These are phyloP conservation scores for Stygiomarasmius scandens DNA, from an alignment of 1,284 basidiomycete species.

Conservation along the genomic window DNA sequence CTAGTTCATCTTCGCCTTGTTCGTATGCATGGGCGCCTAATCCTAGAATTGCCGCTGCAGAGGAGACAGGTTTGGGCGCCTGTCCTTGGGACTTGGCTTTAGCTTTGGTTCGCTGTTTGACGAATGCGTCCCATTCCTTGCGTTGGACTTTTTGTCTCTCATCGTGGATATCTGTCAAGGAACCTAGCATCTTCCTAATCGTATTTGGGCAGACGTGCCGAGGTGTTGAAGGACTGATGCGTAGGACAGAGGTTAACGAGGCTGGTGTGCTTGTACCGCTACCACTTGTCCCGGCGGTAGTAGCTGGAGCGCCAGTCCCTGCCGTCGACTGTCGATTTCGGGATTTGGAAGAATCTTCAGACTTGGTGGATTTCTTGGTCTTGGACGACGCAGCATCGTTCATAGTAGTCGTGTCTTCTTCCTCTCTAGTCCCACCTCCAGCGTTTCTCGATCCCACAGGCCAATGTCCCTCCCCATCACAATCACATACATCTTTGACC, in stretches of 20 bases:
- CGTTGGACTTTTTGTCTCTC: conserved; percentile 73
- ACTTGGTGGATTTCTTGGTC: conserved; percentile 45
- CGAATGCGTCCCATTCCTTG: conserved; percentile 88
- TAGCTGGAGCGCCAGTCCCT: conserved; percentile 8
- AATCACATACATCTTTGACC: conserved; percentile 61
- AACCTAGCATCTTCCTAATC: conserved; percentile 75
- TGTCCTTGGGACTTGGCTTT: conserved; percentile 29
- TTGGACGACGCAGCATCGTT: conserved; percentile 18
- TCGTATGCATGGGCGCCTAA: conserved; percentile 45
- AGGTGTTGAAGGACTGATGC: conserved; percentile 60
- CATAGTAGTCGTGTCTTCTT: conserved; percentile 8
- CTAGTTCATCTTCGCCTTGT: conserved; percentile 65
- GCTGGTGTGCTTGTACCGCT: conserved; percentile 21
- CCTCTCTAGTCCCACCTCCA: not conserved
- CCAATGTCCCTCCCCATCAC: conserved; percentile 40
- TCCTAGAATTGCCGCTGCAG: conserved; percentile 63
- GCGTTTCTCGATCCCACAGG: not conserved
- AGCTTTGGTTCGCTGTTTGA: conserved; percentile 64
- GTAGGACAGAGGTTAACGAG: conserved; percentile 54
- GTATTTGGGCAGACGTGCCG: conserved; percentile 76
- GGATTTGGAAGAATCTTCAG: conserved; percentile 53
- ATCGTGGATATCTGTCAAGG: conserved; percentile 88
- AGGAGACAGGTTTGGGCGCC: conserved; percentile 30
- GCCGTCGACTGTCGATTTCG: conserved; percentile 46
- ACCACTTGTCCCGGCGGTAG: conserved; percentile 33